Evolutionary conservation across 2,329 filamentous ascomycete genomes (phyloP).

Genomic region (Penicillium occitanis): DNA sequence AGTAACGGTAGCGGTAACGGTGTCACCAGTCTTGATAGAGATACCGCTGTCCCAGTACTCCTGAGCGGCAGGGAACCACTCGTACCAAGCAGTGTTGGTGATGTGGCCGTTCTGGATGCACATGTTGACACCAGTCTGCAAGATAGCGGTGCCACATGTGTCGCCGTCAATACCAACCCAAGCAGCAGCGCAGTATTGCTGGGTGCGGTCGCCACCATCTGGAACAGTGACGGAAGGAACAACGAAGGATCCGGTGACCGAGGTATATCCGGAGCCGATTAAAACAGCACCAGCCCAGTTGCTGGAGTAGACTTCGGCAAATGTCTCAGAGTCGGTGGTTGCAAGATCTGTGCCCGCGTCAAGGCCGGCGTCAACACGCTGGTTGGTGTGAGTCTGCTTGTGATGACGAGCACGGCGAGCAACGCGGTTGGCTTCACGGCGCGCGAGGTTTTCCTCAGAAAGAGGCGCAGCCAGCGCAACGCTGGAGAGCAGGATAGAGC

Average conservation of each 20-base stretch:
- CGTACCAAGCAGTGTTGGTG: slow-evolving; percentile 59
- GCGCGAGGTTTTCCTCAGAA: slow-evolving; percentile 14
- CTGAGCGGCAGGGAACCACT: slow-evolving; percentile 58
- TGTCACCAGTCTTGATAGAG: slow-evolving; percentile 47
- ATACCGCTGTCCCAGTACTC: slow-evolving; percentile 54
- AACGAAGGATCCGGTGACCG: slow-evolving; percentile 47
- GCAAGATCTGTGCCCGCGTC: background rate
- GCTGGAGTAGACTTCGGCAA: slow-evolving; percentile 44
- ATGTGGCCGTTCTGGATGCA: slow-evolving; percentile 43
- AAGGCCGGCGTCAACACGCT: slow-evolving; percentile 11
- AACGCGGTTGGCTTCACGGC: slow-evolving; percentile 14
- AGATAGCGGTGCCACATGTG: slow-evolving; percentile 54
- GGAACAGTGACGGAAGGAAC: slow-evolving; percentile 52
- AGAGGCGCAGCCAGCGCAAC: slow-evolving; percentile 17
- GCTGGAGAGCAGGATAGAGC: slow-evolving; percentile 14
- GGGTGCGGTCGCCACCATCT: slow-evolving; percentile 42
- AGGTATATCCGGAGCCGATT: slow-evolving; percentile 52
- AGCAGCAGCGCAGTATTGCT: slow-evolving; percentile 43
- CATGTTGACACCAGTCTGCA: slow-evolving; percentile 61
- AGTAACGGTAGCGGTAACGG: slow-evolving; percentile 43
- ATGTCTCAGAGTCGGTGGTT: background rate
- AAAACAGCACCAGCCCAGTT: slow-evolving; percentile 64
- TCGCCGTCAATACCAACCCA: slow-evolving; percentile 65
- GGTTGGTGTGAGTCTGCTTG: slow-evolving; percentile 12
- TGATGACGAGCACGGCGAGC: slow-evolving; percentile 1